Evolutionary conservation across 208 protist genomes (phyloP).

Genomic region (Willaertia magna): DNA sequence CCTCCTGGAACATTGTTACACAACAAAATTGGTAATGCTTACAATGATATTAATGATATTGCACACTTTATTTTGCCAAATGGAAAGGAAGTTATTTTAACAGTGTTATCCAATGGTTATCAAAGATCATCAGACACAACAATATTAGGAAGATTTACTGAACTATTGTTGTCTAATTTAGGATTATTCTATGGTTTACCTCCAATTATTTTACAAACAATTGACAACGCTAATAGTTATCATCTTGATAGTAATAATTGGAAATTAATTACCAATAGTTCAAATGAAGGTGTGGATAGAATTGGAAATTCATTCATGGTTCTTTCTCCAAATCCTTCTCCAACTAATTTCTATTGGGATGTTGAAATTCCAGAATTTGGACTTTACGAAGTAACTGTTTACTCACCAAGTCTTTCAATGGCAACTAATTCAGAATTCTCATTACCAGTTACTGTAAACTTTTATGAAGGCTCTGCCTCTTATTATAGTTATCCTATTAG

Average conservation of each 20-base stretch:
- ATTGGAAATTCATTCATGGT: not conserved
- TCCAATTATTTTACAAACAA: not conserved
- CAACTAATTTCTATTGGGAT: not conserved
- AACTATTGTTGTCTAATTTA: not conserved
- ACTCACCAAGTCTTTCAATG: not conserved
- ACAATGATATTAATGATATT: slow-evolving; percentile 12
- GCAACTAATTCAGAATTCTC: not conserved
- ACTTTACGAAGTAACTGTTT: slow-evolving; percentile 13
- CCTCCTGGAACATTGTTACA: not conserved
- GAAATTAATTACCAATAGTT: not conserved
- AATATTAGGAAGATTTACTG: not conserved
- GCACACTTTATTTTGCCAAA: slow-evolving; percentile 9
- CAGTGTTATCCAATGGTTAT: slow-evolving; percentile 10
- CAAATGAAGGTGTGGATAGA: not conserved
- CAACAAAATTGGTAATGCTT: slow-evolving; percentile 16
- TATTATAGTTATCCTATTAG: not conserved
- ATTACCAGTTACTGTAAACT: not conserved
- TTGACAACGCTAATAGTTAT: not conserved
- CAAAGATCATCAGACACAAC: not conserved
- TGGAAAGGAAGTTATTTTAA: slow-evolving; percentile 3
- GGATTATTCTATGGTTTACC: not conserved
- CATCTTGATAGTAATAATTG: not conserved
- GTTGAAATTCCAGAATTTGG: slow-evolving; percentile 5
- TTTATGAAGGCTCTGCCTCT: not conserved
- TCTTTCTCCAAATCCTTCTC: not conserved